Evolutionary conservation across 805 yeast genomes (phyloP).

Genomic region (Starmerella bombicola): DNA sequence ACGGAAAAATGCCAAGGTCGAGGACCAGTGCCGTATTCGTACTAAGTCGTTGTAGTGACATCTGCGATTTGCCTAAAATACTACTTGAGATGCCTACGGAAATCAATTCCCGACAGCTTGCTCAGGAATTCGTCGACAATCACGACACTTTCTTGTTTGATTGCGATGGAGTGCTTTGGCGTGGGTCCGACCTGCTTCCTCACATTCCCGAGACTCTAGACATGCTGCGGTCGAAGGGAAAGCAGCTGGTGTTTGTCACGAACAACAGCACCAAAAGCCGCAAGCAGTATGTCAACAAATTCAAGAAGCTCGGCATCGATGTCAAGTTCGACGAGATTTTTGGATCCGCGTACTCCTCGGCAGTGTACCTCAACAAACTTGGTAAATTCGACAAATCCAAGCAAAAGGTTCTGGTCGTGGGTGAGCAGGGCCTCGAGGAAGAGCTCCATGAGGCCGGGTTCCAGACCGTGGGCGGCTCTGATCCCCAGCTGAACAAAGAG

Average conservation of each 20-base stretch:
- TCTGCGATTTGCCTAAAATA: too few species aligned
- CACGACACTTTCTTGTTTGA: conserved; percentile 87
- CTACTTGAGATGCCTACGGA: conserved; percentile 12
- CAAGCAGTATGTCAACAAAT: conserved; percentile 59
- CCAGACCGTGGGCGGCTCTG: conserved; percentile 70
- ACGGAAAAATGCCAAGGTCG: too few species aligned
- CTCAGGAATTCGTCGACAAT: conserved; percentile 39
- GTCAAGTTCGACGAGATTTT: conserved; percentile 55
- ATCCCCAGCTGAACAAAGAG: conserved; percentile 40
- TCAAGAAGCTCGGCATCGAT: conserved; percentile 44
- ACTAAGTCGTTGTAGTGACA: too few species aligned
- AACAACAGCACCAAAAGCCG: conserved; percentile 92
- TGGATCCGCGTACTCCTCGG: conserved; percentile 85
- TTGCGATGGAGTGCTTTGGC: conserved; percentile 96
- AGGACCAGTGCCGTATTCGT: too few species aligned
- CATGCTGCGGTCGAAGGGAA: conserved; percentile 41
- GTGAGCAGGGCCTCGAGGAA: conserved; percentile 73
- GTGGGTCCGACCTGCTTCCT: conserved; percentile 73
- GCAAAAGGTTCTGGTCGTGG: conserved; percentile 77
- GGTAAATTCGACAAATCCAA: conserved; percentile 52
- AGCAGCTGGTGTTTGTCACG: conserved; percentile 77
- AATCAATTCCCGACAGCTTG: conserved; percentile 23
- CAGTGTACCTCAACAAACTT: conserved; percentile 69
- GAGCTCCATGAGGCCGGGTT: conserved; percentile 71
- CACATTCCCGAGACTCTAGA: conserved; percentile 62